These are phyloP conservation scores for Senna siamea DNA, from an alignment of 306 rosid species.

Conservation along the genomic window DNA sequence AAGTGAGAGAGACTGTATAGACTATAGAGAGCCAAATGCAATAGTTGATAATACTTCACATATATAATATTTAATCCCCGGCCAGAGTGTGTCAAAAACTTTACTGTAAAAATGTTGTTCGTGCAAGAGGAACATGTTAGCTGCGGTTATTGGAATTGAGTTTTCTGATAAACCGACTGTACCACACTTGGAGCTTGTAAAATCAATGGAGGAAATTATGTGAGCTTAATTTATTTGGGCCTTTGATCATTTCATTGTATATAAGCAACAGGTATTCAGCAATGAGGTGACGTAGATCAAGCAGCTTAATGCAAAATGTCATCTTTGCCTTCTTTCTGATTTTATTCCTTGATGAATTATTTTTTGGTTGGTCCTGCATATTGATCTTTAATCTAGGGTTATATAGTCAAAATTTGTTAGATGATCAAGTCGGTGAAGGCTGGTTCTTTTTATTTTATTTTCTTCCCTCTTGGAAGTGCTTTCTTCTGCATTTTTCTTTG, in stretches of 20 bases:
- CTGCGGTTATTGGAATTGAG: constrained; percentile 8
- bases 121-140: constrained; percentile 34
- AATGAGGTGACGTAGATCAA: not conserved
- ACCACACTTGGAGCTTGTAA: not conserved
- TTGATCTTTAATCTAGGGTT: not conserved
- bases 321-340: not conserved
- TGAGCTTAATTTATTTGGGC: constrained; percentile 20
- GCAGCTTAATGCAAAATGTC: not conserved
- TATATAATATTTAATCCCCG: constrained; percentile 28
- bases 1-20: constrained; percentile 49
- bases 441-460: too few species aligned
- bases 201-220: not conserved
- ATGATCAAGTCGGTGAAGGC: not conserved
- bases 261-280: not conserved
- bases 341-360: not conserved
- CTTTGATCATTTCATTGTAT: constrained; percentile 7
- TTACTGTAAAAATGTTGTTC: constrained; percentile 38
- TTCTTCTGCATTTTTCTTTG: too few species aligned
- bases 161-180: not conserved
- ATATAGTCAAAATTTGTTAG: not conserved
- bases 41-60: constrained; percentile 37
- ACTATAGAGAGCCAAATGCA: constrained; percentile 46
- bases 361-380: not conserved
- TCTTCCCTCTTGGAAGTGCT: too few species aligned
- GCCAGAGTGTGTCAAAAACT: constrained; percentile 29